Evolutionary conservation across 1,284 basidiomycete species (phyloP), one percentile per base, ranked within the genome.

Genomic region (Cutaneotrichosporon sp.): DNA sequence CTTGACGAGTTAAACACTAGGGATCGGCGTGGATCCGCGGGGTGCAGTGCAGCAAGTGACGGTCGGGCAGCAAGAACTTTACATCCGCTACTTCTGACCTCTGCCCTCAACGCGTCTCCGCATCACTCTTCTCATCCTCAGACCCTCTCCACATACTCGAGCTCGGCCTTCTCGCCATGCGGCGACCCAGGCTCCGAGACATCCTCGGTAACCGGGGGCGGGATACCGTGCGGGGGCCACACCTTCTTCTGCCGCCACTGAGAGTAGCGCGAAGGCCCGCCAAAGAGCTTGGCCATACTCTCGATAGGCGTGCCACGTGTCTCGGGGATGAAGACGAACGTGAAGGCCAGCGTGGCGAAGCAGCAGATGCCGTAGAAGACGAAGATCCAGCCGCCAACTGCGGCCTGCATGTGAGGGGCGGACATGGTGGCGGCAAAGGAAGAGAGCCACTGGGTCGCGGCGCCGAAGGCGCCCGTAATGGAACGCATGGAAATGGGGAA

Each of bases 311-410:
- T 65, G 25, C 66, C 72, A 47, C 71, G 73, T 22, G 74, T 74
- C 45, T 75, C 73, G 2, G 73, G 74, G 18, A 73, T 66, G 61
- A 67, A 68, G 56, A 76, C 69, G 64, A 62, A 74, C 7, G 70
- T 70, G 66, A 71, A 73, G n/a, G 72, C 25, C 36, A 67, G 59
- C 4, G 72, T 73, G 16, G 54, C 43, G 9, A 54, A 25, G 54
- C 71, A 73, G 51, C 66, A 68, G 13, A 58, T 47, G 14, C 68
- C 69, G 57, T 73, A 79, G 69, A 78, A 72, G 56, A 78, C 50
- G 62, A 72, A 79, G 18, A 56, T 55, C 11, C 72, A 71, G 59
- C 67, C 74, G 29, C 56, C 56, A 36, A 60, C 20, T 34, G 53
- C 55, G 25, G 59, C 67, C 46, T 69, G 65, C 64, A 68, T 67